Evolutionary conservation across 805 yeast genomes (phyloP), one percentile per base, ranked within the genome.

Genomic region (Isabelozyma pseudorhagii): DNA sequence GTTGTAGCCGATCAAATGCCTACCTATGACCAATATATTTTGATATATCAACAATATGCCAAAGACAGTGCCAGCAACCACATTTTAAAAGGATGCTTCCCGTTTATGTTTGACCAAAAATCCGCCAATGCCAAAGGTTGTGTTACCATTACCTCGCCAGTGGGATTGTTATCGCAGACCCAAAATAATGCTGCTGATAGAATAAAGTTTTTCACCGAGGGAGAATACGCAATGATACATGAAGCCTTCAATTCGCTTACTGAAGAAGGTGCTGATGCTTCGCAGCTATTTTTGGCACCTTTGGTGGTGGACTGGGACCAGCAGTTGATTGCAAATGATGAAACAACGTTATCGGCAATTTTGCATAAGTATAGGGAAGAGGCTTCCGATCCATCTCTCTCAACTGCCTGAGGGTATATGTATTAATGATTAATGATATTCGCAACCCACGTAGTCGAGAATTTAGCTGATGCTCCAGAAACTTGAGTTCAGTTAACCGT

Each of bases 221-320:
- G 67, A 38, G 78, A 74, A 50, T 74, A 74, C 59, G 56, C 58
- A 36, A 60, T 69, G 57, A 68, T 74, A 38, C 63, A 63, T 48
- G 75, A 73, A 50, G 71, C 74, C 1, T 74, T 71, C 55, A 56
- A 61, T 18, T 51, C 51, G 31, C 59, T 64, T 25, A 57, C 63
- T 25, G 58, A 54, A 40, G 58, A 55, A 4, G 48, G 51, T 38
- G 62, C 62, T 9, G 66, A 62, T 5, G 68, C 76, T 4, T 54
- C 64, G 15, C 66, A 68, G 34, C 59, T 74, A 9, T 74, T 74
- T 59, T 51, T 52, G 45, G 70, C 77, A 2, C 78, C 78, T 0
- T 67, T 74, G 55, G 63, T 74, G n/a, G 66, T 73, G 36, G 78
- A 74, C 57, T 74, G 78, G 78, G 78, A 74, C 55, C 78, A 74